Percentiles rank a stretch among this genome's conserved stretches.
Conservation (phyloP, 23 red algal species). For the Gracilaria caudata region DNA sequence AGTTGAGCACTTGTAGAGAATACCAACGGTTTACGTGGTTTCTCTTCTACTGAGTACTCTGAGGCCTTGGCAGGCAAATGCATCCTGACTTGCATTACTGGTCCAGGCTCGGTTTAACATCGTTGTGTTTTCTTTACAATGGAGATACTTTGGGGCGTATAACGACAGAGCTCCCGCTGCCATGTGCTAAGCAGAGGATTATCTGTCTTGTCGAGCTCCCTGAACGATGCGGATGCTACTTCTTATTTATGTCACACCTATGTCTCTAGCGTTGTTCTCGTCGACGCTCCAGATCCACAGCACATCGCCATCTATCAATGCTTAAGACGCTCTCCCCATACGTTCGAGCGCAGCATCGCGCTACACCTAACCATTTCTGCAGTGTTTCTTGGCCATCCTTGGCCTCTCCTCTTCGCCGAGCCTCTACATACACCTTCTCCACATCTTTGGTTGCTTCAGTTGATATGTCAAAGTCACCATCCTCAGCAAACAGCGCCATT, state of each 20-base stretch:
- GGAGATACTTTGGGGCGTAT: too few species aligned
- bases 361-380: constrained; percentile 62
- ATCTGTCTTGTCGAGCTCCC: neutral
- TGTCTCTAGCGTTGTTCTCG: constrained; percentile 32
- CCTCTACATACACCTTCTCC: constrained; percentile 55
- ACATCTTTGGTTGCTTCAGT: constrained; percentile 27
- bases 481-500: constrained; percentile 51
- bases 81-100: too few species aligned
- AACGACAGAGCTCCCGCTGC: too few species aligned
- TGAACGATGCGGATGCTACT: neutral
- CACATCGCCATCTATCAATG: constrained; percentile 61
- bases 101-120: neutral
- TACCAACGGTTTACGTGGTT: too few species aligned
- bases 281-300: constrained; percentile 45
- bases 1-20: too few species aligned
- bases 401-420: constrained; percentile 39
- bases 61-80: too few species aligned
- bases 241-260: neutral
- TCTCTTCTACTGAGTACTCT: too few species aligned
- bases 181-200: too few species aligned
- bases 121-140: too few species aligned
- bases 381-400: constrained; percentile 61
- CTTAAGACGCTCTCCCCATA: constrained; percentile 36
- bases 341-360: constrained; percentile 45
- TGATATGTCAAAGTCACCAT: constrained; percentile 64